phyloP scores from a whole-genome alignment of 768 basidiomycete genomes.

The Steccherinum ochraceum region DNA sequence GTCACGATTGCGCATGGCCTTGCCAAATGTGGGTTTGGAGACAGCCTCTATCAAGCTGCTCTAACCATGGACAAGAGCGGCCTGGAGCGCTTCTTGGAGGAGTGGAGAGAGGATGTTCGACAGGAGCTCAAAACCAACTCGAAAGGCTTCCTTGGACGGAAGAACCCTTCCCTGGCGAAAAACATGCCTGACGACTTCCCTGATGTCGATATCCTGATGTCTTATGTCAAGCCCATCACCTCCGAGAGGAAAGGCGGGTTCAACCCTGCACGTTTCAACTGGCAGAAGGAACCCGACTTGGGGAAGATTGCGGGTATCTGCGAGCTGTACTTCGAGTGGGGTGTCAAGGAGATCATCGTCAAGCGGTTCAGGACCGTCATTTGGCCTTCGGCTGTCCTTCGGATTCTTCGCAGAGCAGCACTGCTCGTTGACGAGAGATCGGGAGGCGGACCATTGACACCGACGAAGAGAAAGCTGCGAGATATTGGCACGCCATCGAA shows the following conservation, averaged over 20 bases:
- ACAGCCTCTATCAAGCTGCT: slow-evolving; percentile 58
- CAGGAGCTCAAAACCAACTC: slow-evolving; percentile 68
- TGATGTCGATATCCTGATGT: slow-evolving; percentile 62
- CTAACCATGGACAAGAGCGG: slow-evolving; percentile 31
- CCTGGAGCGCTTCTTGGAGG: slow-evolving; percentile 47
- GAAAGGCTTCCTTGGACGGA: slow-evolving; percentile 54
- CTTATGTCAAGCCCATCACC: slow-evolving; percentile 75
- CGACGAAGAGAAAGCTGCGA: slow-evolving; percentile 25
- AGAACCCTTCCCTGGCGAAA: slow-evolving; percentile 58
- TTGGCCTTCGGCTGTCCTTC: slow-evolving; percentile 69
- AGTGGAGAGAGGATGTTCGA: slow-evolving; percentile 58
- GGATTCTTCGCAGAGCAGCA: slow-evolving; percentile 62
- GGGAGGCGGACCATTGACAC: slow-evolving; percentile 29
- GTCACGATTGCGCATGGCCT: slow-evolving; percentile 68
- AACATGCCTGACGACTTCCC: slow-evolving; percentile 65
- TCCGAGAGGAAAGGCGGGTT: slow-evolving; percentile 46
- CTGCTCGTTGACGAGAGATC: slow-evolving; percentile 37
- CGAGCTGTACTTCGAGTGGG: slow-evolving; percentile 92
- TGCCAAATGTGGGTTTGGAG: slow-evolving; percentile 76
- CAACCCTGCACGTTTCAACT: slow-evolving; percentile 26
- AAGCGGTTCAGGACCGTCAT: slow-evolving; percentile 80
- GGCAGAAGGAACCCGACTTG: slow-evolving; percentile 58
- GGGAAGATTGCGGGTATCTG: slow-evolving; percentile 70
- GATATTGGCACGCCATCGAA: slow-evolving; percentile 34
- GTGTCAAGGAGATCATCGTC: slow-evolving; percentile 72